Conservation (phyloP, 2,329 filamentous ascomycete species). For the Trichophyton verrucosum region DNA sequence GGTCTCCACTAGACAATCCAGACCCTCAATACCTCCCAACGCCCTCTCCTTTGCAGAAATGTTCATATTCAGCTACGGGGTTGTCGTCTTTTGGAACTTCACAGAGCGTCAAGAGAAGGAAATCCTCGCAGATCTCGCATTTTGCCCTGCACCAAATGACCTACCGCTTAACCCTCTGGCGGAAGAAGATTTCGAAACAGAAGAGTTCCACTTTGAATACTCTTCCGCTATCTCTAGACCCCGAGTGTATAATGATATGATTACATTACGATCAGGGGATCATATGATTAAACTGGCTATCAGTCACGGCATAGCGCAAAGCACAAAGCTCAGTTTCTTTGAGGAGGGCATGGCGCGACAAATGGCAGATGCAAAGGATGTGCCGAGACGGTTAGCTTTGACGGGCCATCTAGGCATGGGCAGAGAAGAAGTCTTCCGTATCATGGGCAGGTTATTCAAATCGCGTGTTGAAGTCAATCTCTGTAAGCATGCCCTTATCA, state of each 20-base stretch:
- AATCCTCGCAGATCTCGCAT: conserved; percentile 85
- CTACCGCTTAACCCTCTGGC: conserved; percentile 68
- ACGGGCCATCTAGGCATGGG: conserved; percentile 88
- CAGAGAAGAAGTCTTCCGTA: conserved; percentile 79
- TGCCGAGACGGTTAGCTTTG: conserved; percentile 76
- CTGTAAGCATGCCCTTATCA: conserved; percentile 52
- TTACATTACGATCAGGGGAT: conserved; percentile 82
- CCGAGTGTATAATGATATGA: conserved; percentile 98
- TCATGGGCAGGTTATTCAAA: conserved; percentile 81
- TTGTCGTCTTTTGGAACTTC: conserved; percentile 99
- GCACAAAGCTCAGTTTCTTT: conserved; percentile 90
- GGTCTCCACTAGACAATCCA: neutral
- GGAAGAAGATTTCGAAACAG: conserved; percentile 88
- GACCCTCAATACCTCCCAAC: conserved; percentile 46
- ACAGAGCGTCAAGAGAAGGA: conserved; percentile 93
- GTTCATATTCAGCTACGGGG: conserved; percentile 94
- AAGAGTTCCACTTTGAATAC: conserved; percentile 98
- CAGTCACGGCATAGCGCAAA: conserved; percentile 93
- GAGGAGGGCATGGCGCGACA: conserved; percentile 92
- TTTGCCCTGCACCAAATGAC: conserved; percentile 49
- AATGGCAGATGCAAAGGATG: conserved; percentile 83
- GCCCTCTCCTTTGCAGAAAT: conserved; percentile 79
- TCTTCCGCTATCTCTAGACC: conserved; percentile 73
- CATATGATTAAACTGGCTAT: conserved; percentile 99
- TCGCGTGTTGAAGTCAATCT: conserved; percentile 94